Evolutionary conservation across 768 basidiomycete genomes (phyloP).

Genomic region (Pleurotus salmoneostramineus): DNA sequence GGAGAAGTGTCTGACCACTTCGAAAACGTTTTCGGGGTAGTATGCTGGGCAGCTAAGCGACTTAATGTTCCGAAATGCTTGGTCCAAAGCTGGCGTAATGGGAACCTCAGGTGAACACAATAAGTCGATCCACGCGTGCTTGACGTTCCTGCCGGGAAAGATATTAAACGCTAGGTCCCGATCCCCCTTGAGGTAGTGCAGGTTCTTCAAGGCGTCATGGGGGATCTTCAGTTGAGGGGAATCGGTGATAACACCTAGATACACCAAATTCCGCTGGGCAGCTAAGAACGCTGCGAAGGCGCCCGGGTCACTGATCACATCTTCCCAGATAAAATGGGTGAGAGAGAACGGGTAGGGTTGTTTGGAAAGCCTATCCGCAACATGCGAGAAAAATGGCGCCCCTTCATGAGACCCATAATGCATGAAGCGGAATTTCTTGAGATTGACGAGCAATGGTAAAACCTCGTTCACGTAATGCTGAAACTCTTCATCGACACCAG

Average conservation of each 20-base stretch:
- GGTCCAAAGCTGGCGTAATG: background rate
- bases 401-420: background rate
- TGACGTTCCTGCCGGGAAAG: background rate
- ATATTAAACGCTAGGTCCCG: background rate
- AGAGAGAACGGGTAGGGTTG: background rate
- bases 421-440: background rate
- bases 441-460: background rate
- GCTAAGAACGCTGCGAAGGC: background rate
- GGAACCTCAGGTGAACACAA: background rate
- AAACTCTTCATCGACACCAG: background rate
- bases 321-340: background rate
- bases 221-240: background rate
- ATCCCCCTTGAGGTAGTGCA: background rate
- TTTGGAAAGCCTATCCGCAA: background rate
- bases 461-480: background rate
- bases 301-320: background rate
- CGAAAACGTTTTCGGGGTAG: background rate
- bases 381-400: background rate
- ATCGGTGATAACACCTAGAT: background rate
- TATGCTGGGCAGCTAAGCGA: background rate
- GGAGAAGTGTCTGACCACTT: background rate
- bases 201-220: background rate
- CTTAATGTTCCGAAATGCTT: background rate
- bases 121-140: background rate
- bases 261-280: background rate